Conservation (phyloP, 345 rosid genomes). For the Microcos paniculata region DNA sequence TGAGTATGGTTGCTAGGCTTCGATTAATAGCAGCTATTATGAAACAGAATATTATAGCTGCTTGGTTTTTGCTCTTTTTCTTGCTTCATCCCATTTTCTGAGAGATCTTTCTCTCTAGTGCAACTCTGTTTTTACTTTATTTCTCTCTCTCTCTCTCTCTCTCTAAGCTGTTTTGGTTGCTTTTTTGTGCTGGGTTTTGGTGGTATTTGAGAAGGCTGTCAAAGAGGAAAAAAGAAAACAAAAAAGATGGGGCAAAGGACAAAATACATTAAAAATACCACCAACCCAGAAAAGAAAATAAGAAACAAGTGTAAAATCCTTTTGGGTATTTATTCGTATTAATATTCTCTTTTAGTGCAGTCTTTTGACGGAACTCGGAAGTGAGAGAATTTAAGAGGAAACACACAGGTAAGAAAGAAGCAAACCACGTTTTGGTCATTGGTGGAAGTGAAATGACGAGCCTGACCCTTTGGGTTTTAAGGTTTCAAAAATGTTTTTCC, state of each 20-base stretch:
- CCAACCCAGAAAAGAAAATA: background rate
- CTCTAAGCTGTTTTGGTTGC: slow-evolving; percentile 22
- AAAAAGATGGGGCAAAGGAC: background rate
- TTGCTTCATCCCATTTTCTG: slow-evolving; percentile 39
- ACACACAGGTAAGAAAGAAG: background rate
- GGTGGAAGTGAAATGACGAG: slow-evolving; percentile 18
- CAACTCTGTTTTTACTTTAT: background rate
- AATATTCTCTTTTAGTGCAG: background rate
- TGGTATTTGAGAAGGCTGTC: slow-evolving; percentile 19
- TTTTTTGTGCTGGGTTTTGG: slow-evolving; percentile 22
- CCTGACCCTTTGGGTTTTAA: slow-evolving; percentile 12
- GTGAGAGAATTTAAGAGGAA: background rate
- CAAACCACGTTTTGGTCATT: too few relatives aligned
- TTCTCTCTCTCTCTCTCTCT: slow-evolving; percentile 7
- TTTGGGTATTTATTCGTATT: background rate
- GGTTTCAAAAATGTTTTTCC: slow-evolving; percentile 12
- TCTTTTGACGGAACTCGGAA: background rate
- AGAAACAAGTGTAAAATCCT: background rate
- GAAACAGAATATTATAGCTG: background rate
- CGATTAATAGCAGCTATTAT: background rate
- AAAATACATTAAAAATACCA: background rate
- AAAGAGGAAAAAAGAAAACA: background rate
- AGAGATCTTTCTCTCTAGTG: slow-evolving; percentile 24
- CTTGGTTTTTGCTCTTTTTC: slow-evolving; percentile 1
- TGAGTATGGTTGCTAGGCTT: background rate